Evolutionary conservation across 2,329 filamentous ascomycete species (phyloP).

Genomic region (Epichloe sp.): DNA sequence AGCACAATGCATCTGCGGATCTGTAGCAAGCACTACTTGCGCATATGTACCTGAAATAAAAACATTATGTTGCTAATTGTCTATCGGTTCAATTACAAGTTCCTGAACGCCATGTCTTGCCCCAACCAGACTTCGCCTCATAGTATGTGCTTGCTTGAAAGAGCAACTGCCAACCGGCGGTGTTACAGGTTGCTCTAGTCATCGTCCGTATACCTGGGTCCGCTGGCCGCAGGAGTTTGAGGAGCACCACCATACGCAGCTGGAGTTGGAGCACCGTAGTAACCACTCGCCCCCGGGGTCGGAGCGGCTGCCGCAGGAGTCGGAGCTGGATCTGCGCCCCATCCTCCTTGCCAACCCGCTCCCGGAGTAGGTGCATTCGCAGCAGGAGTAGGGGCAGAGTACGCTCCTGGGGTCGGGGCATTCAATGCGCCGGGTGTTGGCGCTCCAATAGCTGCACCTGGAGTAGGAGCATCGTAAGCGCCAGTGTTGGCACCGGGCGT

Average conservation of each 20-base stretch:
- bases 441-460: conserved; percentile 43
- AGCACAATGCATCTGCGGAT: too few species aligned
- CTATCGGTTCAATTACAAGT: too few species aligned
- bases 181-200: conserved; percentile 16
- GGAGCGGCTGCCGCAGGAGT: conserved; percentile 54
- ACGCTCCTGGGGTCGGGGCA: conserved; percentile 60
- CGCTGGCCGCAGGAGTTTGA: conserved; percentile 49
- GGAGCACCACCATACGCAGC: conserved; percentile 43
- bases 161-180: too few species aligned
- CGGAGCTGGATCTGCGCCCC: conserved; percentile 50
- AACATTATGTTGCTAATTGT: too few species aligned
- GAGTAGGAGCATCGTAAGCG: conserved; percentile 58
- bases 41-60: too few species aligned
- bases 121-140: too few species aligned
- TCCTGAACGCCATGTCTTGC: too few species aligned
- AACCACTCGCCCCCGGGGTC: conserved; percentile 53
- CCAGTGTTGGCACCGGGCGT: conserved; percentile 35
- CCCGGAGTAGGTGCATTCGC: conserved; percentile 58
- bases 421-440: conserved; percentile 49
- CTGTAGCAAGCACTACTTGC: too few species aligned
- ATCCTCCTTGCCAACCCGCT: conserved; percentile 45
- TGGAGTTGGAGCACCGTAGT: conserved; percentile 51
- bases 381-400: conserved; percentile 50
- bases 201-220: conserved; percentile 40
- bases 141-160: too few species aligned